These are phyloP conservation scores for Tremella mesenterica DNA, from an alignment of 768 basidiomycete genomes.

Conservation along the genomic window DNA sequence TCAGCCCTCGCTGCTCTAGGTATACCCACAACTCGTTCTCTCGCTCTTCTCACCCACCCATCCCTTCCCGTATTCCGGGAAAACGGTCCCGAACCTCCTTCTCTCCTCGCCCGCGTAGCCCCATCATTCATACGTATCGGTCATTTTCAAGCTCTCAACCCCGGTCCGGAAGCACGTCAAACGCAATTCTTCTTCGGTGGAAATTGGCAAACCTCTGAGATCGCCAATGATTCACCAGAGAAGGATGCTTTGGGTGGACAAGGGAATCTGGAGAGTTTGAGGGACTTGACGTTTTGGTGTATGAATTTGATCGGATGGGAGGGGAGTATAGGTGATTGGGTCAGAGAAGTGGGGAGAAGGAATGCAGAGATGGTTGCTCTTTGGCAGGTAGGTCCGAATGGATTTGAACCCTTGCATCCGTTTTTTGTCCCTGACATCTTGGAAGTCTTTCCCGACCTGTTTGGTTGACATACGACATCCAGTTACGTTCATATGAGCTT, in stretches of 20 bases:
- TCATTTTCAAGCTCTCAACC: slow-evolving; percentile 75
- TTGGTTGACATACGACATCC: too few relatives aligned
- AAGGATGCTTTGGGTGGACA: slow-evolving; percentile 43
- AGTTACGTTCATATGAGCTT: too few relatives aligned
- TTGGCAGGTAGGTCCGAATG: slow-evolving; percentile 63
- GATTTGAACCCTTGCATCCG: not conserved
- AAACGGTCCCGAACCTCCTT: slow-evolving; percentile 55
- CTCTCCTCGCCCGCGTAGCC: slow-evolving; percentile 69
- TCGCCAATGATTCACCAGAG: slow-evolving; percentile 8
- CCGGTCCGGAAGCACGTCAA: slow-evolving; percentile 33
- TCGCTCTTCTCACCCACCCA: slow-evolving; percentile 60
- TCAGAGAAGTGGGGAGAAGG: slow-evolving; percentile 68
- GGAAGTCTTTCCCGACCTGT: too few relatives aligned
- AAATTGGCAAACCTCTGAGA: slow-evolving; percentile 50
- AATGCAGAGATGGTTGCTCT: slow-evolving; percentile 89
- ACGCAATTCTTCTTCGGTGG: slow-evolving; percentile 54
- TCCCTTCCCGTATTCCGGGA: slow-evolving; percentile 69
- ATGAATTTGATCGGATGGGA: slow-evolving; percentile 49
- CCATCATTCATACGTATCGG: slow-evolving; percentile 89
- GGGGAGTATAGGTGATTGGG: slow-evolving; percentile 46
- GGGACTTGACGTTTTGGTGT: slow-evolving; percentile 69
- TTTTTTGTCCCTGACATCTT: not conserved
- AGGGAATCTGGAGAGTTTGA: slow-evolving; percentile 65
- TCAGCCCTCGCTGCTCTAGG: slow-evolving; percentile 66
- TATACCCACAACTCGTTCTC: slow-evolving; percentile 77